These are phyloP conservation scores for Osmanthus fragrans DNA, from an alignment of 257 asterid species.

Conservation along the genomic window DNA sequence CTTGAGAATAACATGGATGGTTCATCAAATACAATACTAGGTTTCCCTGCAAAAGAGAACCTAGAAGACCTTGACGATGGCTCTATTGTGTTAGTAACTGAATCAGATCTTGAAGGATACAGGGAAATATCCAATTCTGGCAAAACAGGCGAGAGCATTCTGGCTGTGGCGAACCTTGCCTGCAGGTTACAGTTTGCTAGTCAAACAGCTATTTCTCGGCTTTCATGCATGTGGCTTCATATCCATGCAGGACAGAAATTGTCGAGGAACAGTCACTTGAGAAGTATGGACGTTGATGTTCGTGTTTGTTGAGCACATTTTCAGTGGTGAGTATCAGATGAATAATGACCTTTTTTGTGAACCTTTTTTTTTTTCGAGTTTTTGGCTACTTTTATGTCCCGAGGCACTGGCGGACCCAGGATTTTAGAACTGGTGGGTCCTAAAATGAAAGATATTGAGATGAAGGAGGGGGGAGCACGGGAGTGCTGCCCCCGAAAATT, in stretches of 20 bases:
- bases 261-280: constrained; percentile 35
- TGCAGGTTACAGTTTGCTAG: constrained; percentile 71
- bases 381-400: neutral
- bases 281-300: constrained; percentile 55
- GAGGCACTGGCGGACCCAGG: too few species aligned
- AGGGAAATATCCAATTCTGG: constrained; percentile 45
- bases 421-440: too few species aligned
- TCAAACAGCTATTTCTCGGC: constrained; percentile 66
- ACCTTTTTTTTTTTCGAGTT: neutral
- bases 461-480: too few species aligned
- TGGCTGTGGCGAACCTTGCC: constrained; percentile 50
- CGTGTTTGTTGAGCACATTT: constrained; percentile 53
- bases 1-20: constrained; percentile 19
- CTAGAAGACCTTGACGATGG: constrained; percentile 59
- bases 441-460: too few species aligned
- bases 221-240: constrained; percentile 69
- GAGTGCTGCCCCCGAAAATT: too few species aligned
- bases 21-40: constrained; percentile 13
- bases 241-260: constrained; percentile 49
- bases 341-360: constrained; percentile 15
- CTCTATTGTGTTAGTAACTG: constrained; percentile 70
- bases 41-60: constrained; percentile 30
- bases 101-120: constrained; percentile 87
- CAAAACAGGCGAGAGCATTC: constrained; percentile 23
- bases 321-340: constrained; percentile 19